A percentile compares a stretch with the other conserved stretches of the same genome.
Conservation (phyloP, 2,329 filamentous ascomycete genomes). For the Aspergillus sojae region DNA sequence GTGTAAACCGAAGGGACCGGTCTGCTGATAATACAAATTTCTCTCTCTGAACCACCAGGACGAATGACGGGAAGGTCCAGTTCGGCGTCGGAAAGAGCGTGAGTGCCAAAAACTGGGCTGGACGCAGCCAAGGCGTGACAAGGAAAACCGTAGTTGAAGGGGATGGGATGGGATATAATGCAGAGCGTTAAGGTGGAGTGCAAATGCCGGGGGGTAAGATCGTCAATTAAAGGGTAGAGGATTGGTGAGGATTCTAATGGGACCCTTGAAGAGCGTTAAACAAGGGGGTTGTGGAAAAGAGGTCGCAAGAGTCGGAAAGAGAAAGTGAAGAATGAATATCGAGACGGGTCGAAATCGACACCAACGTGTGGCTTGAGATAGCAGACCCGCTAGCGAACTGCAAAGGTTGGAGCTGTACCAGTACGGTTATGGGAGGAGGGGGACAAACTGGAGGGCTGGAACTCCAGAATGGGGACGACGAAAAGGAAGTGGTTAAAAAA, state of each 20-base stretch:
- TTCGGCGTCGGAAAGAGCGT: not conserved
- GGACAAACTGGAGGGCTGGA: slow-evolving; percentile 6
- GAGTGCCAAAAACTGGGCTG: not conserved
- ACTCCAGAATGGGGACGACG: not conserved
- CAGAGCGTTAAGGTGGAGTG: slow-evolving; percentile 5
- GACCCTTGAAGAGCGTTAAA: slow-evolving; percentile 11
- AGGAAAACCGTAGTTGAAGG: slow-evolving; percentile 2
- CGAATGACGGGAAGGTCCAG: slow-evolving; percentile 7
- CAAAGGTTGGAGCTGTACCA: slow-evolving; percentile 11
- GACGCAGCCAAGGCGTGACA: slow-evolving; percentile 7
- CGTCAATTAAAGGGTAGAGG: slow-evolving; percentile 20
- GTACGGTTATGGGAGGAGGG: slow-evolving; percentile 4
- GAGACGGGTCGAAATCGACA: slow-evolving; percentile 26
- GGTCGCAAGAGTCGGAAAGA: slow-evolving; percentile 11
- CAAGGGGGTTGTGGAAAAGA: slow-evolving; percentile 10
- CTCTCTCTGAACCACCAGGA: slow-evolving; percentile 2
- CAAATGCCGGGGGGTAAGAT: slow-evolving; percentile 14
- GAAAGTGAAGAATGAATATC: slow-evolving; percentile 16
- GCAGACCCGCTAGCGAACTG: slow-evolving; percentile 29
- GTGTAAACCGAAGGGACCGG: slow-evolving; percentile 2
- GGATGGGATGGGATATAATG: not conserved
- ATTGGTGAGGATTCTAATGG: slow-evolving; percentile 16
- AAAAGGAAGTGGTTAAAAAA: slow-evolving; percentile 6
- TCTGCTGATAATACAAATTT: not conserved
- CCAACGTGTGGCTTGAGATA: slow-evolving; percentile 29